A percentile compares a stretch with the other conserved stretches of the same genome.
phyloP scores from a whole-genome alignment of 2,329 filamentous ascomycete species.

The Curvularia eragrostidis region DNA sequence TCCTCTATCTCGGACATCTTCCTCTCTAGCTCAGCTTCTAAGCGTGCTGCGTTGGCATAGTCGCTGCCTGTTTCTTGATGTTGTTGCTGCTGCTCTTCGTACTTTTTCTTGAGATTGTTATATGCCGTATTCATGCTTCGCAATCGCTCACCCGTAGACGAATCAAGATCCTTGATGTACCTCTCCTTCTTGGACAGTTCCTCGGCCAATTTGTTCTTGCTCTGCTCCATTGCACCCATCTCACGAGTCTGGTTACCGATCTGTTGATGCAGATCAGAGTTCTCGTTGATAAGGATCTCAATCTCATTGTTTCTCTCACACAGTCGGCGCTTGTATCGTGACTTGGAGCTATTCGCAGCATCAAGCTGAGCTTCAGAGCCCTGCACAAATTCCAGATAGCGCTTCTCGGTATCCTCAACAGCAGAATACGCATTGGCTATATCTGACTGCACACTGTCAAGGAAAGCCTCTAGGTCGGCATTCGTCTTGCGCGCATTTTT shows the following conservation, averaged over 20 bases:
- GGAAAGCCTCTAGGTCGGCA: slow-evolving; percentile 39
- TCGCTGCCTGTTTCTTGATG: slow-evolving; percentile 17
- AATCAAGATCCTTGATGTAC: slow-evolving; percentile 35
- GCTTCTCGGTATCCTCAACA: slow-evolving; percentile 40
- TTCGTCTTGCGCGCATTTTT: slow-evolving; percentile 39
- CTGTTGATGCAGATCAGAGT: slow-evolving; percentile 36
- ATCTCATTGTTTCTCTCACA: slow-evolving; percentile 39
- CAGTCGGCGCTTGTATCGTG: slow-evolving; percentile 43
- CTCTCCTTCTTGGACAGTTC: slow-evolving; percentile 39
- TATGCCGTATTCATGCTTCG: slow-evolving; percentile 32
- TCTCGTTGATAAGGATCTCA: slow-evolving; percentile 36
- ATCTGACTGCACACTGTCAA: slow-evolving; percentile 41
- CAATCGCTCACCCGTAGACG: slow-evolving; percentile 30
- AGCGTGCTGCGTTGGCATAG: slow-evolving; percentile 19
- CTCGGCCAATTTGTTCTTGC: slow-evolving; percentile 30
- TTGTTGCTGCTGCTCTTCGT: slow-evolving; percentile 25
- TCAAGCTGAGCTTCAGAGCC: slow-evolving; percentile 42
- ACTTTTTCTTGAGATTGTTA: slow-evolving; percentile 28
- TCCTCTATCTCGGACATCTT: slow-evolving; percentile 40
- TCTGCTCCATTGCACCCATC: slow-evolving; percentile 30
- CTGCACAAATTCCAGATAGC: slow-evolving; percentile 34
- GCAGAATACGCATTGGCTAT: slow-evolving; percentile 41
- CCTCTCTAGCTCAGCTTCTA: slow-evolving; percentile 27
- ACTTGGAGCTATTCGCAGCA: slow-evolving; percentile 33
- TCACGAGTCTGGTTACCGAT: slow-evolving; percentile 36